Evolutionary conservation across 176 grass and related monocot genomes (phyloP).

Genomic region (Bonia amplexicaulis): DNA sequence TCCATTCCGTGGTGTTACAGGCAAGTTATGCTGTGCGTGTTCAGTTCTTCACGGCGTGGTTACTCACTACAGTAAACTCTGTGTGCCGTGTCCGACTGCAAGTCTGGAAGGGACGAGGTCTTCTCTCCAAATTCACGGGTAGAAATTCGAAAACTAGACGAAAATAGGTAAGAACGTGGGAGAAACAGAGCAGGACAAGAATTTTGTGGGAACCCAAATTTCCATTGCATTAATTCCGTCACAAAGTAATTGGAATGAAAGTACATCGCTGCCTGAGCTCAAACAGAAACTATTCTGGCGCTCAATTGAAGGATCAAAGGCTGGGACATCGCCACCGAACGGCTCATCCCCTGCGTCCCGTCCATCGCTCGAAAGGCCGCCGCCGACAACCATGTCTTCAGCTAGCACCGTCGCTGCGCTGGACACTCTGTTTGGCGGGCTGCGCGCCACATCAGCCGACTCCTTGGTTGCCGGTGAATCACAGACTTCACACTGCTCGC

Average conservation of each 20-base stretch:
- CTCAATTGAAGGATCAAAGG: neutral
- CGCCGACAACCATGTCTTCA: slow-evolving; percentile 13
- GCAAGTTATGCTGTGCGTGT: neutral
- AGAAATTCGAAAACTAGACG: neutral
- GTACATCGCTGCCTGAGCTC: neutral
- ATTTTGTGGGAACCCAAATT: slow-evolving; percentile 10
- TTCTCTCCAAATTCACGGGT: neutral
- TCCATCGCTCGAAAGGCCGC: neutral
- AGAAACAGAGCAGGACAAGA: neutral
- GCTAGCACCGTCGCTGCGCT: neutral
- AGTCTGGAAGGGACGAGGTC: neutral
- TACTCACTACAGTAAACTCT: neutral
- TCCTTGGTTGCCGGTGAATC: neutral
- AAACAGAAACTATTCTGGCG: neutral
- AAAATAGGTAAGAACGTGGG: neutral
- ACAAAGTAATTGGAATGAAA: neutral
- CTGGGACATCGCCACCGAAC: neutral
- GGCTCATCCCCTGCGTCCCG: neutral
- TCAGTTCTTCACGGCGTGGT: neutral
- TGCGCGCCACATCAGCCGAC: neutral
- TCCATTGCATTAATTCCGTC: neutral
- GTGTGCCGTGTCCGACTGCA: neutral
- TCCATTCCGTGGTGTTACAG: neutral
- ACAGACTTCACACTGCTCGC: neutral
- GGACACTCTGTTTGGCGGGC: slow-evolving; percentile 18